Evolutionary conservation across 768 basidiomycete species (phyloP).

Genomic region (Pleurotus ostreatus): DNA sequence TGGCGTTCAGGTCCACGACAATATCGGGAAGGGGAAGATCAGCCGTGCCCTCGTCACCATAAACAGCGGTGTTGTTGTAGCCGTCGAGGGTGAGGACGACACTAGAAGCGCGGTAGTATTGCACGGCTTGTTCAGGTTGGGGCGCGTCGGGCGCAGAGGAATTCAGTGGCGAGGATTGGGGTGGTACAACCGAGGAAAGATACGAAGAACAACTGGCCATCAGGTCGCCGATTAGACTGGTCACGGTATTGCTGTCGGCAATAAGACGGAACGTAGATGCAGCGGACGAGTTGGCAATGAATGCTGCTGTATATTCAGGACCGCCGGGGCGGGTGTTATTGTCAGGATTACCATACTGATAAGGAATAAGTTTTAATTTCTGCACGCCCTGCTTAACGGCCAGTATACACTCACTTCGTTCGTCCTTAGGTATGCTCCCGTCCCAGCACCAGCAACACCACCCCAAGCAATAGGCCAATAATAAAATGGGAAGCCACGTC

Average conservation of each 20-base stretch:
- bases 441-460: conserved; percentile 18
- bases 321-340: conserved; percentile 48
- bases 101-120: conserved; percentile 59
- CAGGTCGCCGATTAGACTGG: conserved; percentile 33
- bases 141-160: conserved; percentile 17
- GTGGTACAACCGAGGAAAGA: conserved; percentile 23
- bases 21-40: conserved; percentile 38
- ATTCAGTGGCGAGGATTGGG: conserved; percentile 26
- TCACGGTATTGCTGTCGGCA: conserved; percentile 42
- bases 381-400: background rate
- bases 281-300: conserved; percentile 30
- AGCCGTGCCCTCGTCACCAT: conserved; percentile 26
- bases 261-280: conserved; percentile 38
- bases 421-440: conserved; percentile 21
- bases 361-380: background rate
- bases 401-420: conserved; percentile 32
- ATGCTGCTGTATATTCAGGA: conserved; percentile 30
- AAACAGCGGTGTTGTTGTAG: conserved; percentile 54
- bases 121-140: conserved; percentile 44
- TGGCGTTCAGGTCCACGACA: conserved; percentile 15
- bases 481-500: conserved; percentile 56
- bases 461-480: conserved; percentile 65
- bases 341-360: conserved; percentile 40
- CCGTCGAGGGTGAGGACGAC: conserved; percentile 52
- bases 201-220: conserved; percentile 35